These are phyloP conservation scores for Aspergillus carlsbadensis DNA, from an alignment of 495 filamentous ascomycete species.

Conservation along the genomic window DNA sequence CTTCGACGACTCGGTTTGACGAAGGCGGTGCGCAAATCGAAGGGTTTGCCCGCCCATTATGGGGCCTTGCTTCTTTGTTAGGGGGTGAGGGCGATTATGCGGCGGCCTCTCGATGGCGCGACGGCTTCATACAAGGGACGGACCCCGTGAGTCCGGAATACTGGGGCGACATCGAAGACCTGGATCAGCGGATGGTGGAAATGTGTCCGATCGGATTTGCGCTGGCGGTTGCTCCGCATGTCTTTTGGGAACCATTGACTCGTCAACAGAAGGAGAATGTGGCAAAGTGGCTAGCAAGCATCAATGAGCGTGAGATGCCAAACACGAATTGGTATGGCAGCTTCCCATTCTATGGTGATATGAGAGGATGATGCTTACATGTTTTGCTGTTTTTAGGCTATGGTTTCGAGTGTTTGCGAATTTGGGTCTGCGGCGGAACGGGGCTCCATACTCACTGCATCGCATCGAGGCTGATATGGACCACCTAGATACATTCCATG, in stretches of 20 bases:
- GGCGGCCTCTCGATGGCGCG: constrained; percentile 61
- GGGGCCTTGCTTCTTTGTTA: constrained; percentile 68
- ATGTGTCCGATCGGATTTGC: constrained; percentile 73
- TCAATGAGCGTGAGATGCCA: constrained; percentile 72
- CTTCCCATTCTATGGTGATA: background rate
- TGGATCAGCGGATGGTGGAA: constrained; percentile 82
- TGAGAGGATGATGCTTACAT: background rate
- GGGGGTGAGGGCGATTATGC: constrained; percentile 63
- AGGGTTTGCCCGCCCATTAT: constrained; percentile 71
- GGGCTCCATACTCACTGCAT: constrained; percentile 62
- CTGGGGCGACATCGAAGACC: constrained; percentile 70
- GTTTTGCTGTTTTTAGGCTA: constrained; percentile 31
- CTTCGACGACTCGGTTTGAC: constrained; percentile 68
- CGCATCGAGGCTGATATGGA: constrained; percentile 71
- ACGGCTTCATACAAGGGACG: constrained; percentile 65
- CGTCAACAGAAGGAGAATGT: constrained; percentile 59
- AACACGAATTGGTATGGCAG: constrained; percentile 54
- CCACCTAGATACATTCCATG: constrained; percentile 76
- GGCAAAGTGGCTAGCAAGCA: constrained; percentile 65
- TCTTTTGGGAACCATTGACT: constrained; percentile 66
- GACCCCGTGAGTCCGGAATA: constrained; percentile 65
- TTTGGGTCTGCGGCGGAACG: constrained; percentile 69
- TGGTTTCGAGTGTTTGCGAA: constrained; percentile 86
- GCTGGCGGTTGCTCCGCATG: constrained; percentile 57
- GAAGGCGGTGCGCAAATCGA: constrained; percentile 76